Percentiles rank a stretch among this genome's conserved stretches.
phyloP scores from a whole-genome alignment of 2,329 filamentous ascomycete species.

The Exophiala viscosa region DNA sequence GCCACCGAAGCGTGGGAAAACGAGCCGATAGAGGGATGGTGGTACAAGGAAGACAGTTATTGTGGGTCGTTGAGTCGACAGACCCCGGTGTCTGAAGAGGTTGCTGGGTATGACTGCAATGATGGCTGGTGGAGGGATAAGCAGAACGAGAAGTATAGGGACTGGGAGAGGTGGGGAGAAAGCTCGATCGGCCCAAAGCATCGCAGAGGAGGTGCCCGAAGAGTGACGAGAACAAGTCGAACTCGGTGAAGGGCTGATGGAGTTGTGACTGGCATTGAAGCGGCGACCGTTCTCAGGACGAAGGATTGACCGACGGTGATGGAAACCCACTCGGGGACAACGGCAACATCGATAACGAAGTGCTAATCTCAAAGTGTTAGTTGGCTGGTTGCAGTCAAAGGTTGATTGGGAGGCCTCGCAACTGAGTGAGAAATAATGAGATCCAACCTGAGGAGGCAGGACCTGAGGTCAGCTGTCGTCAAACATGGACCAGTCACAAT shows the following conservation, averaged over 20 bases:
- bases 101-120: slow-evolving; percentile 14
- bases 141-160: slow-evolving; percentile 2
- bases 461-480: no score
- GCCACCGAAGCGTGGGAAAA: slow-evolving; percentile 12
- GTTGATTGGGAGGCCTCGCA: no score
- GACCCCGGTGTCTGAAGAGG: slow-evolving; percentile 3
- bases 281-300: no score
- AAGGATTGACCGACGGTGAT: no score
- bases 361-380: no score
- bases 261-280: background rate
- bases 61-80: slow-evolving; percentile 9
- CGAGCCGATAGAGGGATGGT: slow-evolving; percentile 16
- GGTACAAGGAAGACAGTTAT: slow-evolving; percentile 15
- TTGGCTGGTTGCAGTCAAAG: background rate
- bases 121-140: slow-evolving; percentile 10
- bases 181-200: slow-evolving; percentile 4
- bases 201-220: background rate
- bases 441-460: no score
- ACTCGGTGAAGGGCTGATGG: background rate
- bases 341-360: no score
- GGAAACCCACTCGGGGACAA: no score
- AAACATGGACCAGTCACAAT: no score
- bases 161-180: slow-evolving; percentile 9
- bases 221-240: background rate
- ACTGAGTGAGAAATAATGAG: no score